Evolutionary conservation across 2,329 filamentous ascomycete genomes (phyloP).

Genomic region (Claviceps sp.): DNA sequence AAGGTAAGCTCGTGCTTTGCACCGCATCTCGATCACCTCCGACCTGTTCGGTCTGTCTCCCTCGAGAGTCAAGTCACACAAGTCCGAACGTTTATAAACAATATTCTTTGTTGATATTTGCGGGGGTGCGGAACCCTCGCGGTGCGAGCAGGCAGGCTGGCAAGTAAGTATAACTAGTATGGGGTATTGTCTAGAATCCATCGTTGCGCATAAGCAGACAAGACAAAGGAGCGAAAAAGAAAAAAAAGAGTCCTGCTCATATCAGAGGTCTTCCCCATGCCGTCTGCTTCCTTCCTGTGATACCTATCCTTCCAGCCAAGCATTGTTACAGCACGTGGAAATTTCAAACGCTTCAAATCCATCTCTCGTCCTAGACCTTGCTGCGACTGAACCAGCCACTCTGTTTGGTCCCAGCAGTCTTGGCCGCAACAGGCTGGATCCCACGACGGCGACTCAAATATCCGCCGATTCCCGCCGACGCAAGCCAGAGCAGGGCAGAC

Average conservation of each 20-base stretch:
- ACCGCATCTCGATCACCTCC: not conserved
- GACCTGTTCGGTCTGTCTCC: not conserved
- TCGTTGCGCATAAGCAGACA: not conserved
- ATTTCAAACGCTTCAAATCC: not conserved
- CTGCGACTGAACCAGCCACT: slow-evolving; percentile 30
- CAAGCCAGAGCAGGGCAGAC: slow-evolving; percentile 57
- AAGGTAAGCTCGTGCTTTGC: not conserved
- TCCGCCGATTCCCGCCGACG: slow-evolving; percentile 43
- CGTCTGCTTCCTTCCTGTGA: not conserved
- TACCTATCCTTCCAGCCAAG: no score
- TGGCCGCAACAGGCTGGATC: slow-evolving; percentile 17
- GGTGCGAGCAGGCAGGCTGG: not conserved
- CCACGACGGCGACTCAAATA: slow-evolving; percentile 36
- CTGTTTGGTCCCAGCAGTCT: slow-evolving; percentile 14
- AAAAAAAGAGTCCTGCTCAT: not conserved
- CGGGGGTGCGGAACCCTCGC: not conserved
- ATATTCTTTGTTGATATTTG: not conserved
- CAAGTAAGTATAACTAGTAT: not conserved
- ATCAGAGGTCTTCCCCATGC: not conserved
- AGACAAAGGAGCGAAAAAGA: not conserved
- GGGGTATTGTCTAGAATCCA: not conserved
- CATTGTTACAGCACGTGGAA: not conserved
- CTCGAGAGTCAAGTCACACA: not conserved
- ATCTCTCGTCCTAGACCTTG: slow-evolving; percentile 21
- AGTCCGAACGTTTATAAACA: not conserved